Base-by-base conservation (phyloP, 2,329 filamentous ascomycete species). In the Ascochyta fabae region DNA sequence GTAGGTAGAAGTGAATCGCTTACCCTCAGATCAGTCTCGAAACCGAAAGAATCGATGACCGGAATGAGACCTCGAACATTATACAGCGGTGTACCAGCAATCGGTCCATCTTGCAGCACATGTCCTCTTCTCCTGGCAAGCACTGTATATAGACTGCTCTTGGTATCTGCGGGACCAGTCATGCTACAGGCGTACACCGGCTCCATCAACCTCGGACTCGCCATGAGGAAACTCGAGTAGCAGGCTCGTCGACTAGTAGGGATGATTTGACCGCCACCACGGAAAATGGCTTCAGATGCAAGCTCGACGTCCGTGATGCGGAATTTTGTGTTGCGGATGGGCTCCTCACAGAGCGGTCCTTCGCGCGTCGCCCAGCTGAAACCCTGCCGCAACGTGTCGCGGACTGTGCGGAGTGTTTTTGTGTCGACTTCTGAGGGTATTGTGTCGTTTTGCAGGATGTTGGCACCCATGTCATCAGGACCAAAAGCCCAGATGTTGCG, bases 401-500 rank as follows among this genome's bases (percentile, higher is more conserved):
- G 88, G 40, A 97, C 94, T 33, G 88, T 89, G 67, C 88, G 88
- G 29, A 99, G 84, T 19, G 93, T 83, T 76, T 94, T 96, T 79
- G 96, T 95, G 79, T 99, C 93, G 58, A 98, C 91, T 76, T 97
- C 93, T 23, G 91, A 91, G 3, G 94, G 93, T 16, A 99, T 81
- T 16, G 95, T 99, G 76, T 99, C 95, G 75, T 99, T 95, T 76
- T 97, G 93, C 45, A 99, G 80, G 62, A 99, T 95, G 76, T 99
- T 99, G 6, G 95, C 92, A 0, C 93, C 91, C 81, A 88, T 89
- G 63, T 99, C 95, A 55, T 98, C 94, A 4, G 95, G 95, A 3
- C 95, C 95, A 78, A 99, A 99, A 1, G 95, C 95, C 95, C 95
- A 99, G 70, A 99, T 96, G 72, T 93, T 97, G 69, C 95, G 86